Evolutionary conservation across 2,329 filamentous ascomycete genomes (phyloP), one percentile per base, ranked within the genome.

Genomic region (Helotiales sp.): DNA sequence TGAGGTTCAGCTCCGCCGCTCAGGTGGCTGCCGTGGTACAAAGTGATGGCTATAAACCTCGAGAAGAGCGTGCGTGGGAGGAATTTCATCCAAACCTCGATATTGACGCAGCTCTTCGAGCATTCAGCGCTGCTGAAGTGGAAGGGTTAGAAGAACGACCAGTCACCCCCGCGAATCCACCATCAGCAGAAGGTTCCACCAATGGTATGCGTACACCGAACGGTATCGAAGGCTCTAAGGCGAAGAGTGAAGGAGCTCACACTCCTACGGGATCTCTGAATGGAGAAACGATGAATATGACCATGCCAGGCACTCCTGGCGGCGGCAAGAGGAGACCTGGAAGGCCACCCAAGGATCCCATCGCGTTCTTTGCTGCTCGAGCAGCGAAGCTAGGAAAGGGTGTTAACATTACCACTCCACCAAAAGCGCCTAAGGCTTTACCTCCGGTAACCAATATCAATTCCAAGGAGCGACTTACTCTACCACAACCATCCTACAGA

Each of bases 21-120:
- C 91, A 93, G 12, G 92, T 92, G 27, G 91, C 93, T 51, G 92
- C 90, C 3, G 89, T 95, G 58, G 90, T 91, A 66, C 92, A 96
- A 71, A 93, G 87, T 68, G 95, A 98, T 77, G 93, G 93, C 51
- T 98, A 98, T 76, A 99, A 99, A 73, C 95, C 95, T 30, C 84
- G 95, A 69, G 95, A 99, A 75, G 95, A 99, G 77, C 87, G 93
- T 62, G 91, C 91, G 52, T 99, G 93, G 92, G 93, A 97, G 70
- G 95, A 99, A 72, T 98, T 98, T 64, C 95, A 99, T 73, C 92
- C 91, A 0, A 91, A 97, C 68, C 83, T 99, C 52, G 93, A 98
- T 75, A 92, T 97, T 49, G 91, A 96, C 56, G 82, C 82, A 12
- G 84, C 83, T 3, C 88, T 97, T 63, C 85, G 88, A 65, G 80